Evolutionary conservation across 495 filamentous ascomycete species (phyloP), one percentile per base, ranked within the genome.

Genomic region (Tirmania nivea): DNA sequence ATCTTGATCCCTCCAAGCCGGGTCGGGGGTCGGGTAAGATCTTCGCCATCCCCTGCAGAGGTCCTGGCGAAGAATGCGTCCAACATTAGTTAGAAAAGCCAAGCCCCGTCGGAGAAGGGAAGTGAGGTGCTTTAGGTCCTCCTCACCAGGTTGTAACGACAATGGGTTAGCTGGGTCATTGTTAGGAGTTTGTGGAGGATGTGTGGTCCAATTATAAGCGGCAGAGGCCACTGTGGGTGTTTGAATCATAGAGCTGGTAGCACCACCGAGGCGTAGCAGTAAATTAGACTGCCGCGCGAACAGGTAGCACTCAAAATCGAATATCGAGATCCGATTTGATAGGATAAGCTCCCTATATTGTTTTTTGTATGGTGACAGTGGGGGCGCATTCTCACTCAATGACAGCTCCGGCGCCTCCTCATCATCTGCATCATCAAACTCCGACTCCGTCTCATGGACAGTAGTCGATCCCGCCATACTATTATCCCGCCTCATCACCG

Each of bases 291-390:
- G 90, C 25, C 90, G 75, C 20, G 85, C 80, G 69, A 95, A 96
- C 10, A 99, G 74, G 64, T 99, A 99, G 57, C 80, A 87, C 55
- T 83, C 76, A 66, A 99, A 96, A 65, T 99, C 90, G 60, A 95
- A 96, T 11, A 92, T 72, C n/a, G 90, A 96, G 34, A 96, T 92
- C 57, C 92, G 81, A 67, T 86, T 96, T n/a, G 84, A 80, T 45
- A 96, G 69, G 49, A 99, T 96, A 57, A 93, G 76, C 53, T 93
- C 87, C 42, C 92, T 78, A 63, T 95, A 96, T 2, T 81, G 71
- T 63, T 94, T 92, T 65, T 77, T 84, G 71, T 2, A 83, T 74
- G 60, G 77, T 78, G 45, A 94, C 73, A 21, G 86, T 82, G 54
- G 76, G 12, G 39, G 39, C 17, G 14, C 3, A 45, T 45, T 14